Base-by-base conservation (phyloP, 1,139 yeast species). In the Candida pseudoviswanathii region DNA sequence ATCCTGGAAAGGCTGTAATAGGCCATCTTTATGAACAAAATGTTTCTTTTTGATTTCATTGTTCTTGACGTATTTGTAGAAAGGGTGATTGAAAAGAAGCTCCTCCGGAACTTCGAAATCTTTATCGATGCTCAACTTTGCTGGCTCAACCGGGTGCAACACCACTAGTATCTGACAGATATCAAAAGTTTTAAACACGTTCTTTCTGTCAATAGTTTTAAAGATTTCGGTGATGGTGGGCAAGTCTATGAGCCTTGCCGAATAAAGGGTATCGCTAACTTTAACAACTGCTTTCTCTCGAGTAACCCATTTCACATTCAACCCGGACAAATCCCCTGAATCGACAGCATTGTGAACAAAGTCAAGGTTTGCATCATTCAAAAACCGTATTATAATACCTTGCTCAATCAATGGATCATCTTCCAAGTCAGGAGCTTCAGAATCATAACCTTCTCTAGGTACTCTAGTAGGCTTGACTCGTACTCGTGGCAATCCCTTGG, bases 361-460 rank as follows among this genome's bases (percentile, higher is more conserved):
- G 55, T 89, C 97, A 46, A 89, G 68, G 58, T 87, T 90, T 30
- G 85, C 79, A 56, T 90, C 96, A 22, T 94, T 88, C 8, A 89
- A 63, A 71, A 94, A 86, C 46, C 99, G 75, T 44, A 94, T 66
- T 1, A 91, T 75, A 2, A 94, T 78, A 0, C 96, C 97, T 56
- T 89, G 96, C 62, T 94, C 98, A 26, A 91, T 73, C 56, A 90
- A 71, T 0, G 99, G 99, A 62, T 94, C 98, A 52, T 91, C 97
- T 64, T 94, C 99, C 41, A 90, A 73, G 59, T 94, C 98, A 1
- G 97, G 96, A 8, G 96, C 98, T 61, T 94, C 99, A 1, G 97
- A 88, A 63, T 94, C 99, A 66, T 94, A 94, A 0, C 98, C 98
- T 58, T 92, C 97, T 1, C 97, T 97, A 0, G 96, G 96, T 7